These are phyloP conservation scores for Suillus occidentalis DNA, from an alignment of 768 basidiomycete genomes.

Conservation along the genomic window DNA sequence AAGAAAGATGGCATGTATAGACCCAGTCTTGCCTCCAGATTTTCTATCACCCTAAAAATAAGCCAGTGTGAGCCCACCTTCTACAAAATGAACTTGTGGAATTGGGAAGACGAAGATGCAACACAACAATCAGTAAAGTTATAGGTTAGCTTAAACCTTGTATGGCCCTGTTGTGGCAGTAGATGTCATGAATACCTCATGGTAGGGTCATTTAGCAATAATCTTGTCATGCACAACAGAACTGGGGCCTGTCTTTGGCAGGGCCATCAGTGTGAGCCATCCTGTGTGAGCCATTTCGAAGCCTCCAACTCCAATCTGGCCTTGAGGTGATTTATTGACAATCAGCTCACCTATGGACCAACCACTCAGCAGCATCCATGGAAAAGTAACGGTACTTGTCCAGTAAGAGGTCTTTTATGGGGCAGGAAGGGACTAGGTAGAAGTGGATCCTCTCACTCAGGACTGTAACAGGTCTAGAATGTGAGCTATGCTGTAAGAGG, in stretches of 20 bases:
- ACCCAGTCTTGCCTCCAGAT: background rate
- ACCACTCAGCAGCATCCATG: background rate
- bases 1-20: conserved; percentile 6
- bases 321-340: background rate
- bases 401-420: background rate
- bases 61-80: conserved; percentile 9
- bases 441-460: background rate
- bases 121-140: conserved; percentile 8
- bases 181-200: background rate
- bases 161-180: background rate
- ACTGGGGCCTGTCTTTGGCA: background rate
- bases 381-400: background rate
- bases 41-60: background rate
- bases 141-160: conserved; percentile 10
- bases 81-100: conserved; percentile 12
- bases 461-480: too few species aligned
- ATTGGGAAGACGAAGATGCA: conserved; percentile 6
- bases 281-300: conserved; percentile 10
- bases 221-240: background rate
- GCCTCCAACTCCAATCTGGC: background rate
- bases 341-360: background rate
- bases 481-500: too few species aligned
- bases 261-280: conserved; percentile 2
- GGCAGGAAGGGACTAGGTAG: background rate
- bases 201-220: conserved; percentile 4